These are phyloP conservation scores for Paulownia fortunei DNA, from an alignment of 257 asterid genomes.

Conservation along the genomic window DNA sequence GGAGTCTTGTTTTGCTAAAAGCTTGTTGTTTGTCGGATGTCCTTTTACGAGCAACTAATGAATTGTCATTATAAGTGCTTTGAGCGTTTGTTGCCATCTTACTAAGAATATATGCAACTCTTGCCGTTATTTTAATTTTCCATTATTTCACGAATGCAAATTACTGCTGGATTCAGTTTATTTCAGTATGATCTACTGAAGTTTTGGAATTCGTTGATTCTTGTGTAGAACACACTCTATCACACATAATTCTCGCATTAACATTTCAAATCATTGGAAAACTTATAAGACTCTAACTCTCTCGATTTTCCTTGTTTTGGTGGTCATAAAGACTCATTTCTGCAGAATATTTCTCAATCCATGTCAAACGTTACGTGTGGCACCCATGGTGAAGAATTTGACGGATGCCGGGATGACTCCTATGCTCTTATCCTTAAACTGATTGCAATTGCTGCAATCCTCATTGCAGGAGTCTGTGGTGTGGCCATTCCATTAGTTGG, in stretches of 20 bases:
- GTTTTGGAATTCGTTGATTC: neutral
- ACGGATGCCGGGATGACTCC: constrained; percentile 68
- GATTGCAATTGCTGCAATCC: constrained; percentile 75
- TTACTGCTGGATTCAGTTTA: neutral
- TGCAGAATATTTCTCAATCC: constrained; percentile 60
- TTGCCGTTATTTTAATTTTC: neutral
- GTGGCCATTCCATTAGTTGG: constrained; percentile 85
- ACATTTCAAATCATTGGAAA: neutral
- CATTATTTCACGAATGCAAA: constrained; percentile 21
- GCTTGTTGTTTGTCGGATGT: neutral
- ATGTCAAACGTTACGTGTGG: constrained; percentile 62
- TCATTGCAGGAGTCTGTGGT: constrained; percentile 79
- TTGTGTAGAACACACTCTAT: neutral
- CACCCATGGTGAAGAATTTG: constrained; percentile 37
- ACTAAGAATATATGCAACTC: neutral
- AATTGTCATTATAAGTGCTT: neutral
- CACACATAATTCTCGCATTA: neutral
- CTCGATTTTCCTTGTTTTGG: constrained; percentile 29
- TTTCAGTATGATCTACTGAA: neutral
- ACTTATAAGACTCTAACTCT: constrained; percentile 14
- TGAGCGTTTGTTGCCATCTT: neutral
- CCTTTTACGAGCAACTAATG: neutral
- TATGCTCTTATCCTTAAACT: constrained; percentile 68
- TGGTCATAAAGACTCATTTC: constrained; percentile 54
- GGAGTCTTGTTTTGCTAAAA: neutral